Conservation (phyloP, 805 yeast genomes). For the Cyberlindnera bimundalis region DNA sequence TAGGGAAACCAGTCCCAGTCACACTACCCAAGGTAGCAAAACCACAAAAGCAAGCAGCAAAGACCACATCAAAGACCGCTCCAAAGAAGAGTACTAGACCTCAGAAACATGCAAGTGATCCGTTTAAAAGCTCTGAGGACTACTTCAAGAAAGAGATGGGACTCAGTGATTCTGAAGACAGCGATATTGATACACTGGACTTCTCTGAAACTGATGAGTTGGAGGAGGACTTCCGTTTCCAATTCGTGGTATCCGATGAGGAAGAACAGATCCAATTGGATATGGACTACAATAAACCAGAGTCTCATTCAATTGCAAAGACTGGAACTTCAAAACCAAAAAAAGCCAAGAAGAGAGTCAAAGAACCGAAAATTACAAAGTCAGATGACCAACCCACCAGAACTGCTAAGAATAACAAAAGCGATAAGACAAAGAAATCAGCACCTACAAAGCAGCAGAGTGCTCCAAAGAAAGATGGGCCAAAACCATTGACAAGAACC, state of each 20-base stretch:
- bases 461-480: background rate
- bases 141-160: constrained; percentile 11
- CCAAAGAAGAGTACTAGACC: no score
- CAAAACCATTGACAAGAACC: constrained; percentile 9
- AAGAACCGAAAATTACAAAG: constrained; percentile 1
- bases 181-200: no score
- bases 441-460: background rate
- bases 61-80: no score
- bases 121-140: constrained; percentile 7
- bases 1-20: background rate
- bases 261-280: constrained; percentile 19
- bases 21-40: background rate
- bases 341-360: background rate
- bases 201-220: background rate
- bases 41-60: no score
- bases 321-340: background rate
- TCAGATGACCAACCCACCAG: background rate
- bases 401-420: background rate
- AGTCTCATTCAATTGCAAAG: constrained; percentile 3
- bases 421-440: background rate
- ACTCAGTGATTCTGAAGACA: constrained; percentile 3
- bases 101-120: background rate
- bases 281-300: constrained; percentile 5
- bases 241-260: constrained; percentile 15
- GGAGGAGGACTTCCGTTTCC: constrained; percentile 6